Conservation (phyloP, 1,284 basidiomycete species). For the Austropuccinia psidii region DNA sequence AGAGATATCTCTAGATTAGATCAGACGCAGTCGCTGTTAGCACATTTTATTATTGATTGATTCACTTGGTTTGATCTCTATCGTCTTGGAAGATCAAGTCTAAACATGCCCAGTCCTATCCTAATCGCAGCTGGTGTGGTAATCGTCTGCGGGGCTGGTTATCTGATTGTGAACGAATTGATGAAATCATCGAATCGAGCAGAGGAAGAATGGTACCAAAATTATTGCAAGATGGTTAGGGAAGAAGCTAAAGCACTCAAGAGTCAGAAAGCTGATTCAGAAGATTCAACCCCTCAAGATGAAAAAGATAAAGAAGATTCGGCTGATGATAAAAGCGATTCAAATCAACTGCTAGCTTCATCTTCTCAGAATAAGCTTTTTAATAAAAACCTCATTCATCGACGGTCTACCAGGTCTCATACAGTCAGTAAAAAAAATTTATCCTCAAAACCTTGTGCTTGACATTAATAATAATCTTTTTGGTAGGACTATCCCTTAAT, state of each 20-base stretch:
- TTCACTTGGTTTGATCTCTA: no score
- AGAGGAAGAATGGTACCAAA: conserved; percentile 9
- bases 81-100: no score
- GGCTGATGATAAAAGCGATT: no score
- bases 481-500: conserved; percentile 2
- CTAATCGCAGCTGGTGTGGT: conserved; percentile 11
- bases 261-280: not conserved
- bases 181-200: not conserved
- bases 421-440: no score
- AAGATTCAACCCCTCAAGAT: not conserved
- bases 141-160: conserved; percentile 4
- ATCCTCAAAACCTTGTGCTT: not conserved
- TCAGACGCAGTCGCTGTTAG: no score
- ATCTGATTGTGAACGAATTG: not conserved
- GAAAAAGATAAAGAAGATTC: not conserved
- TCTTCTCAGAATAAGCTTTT: not conserved
- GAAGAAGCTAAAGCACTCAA: not conserved
- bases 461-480: not conserved
- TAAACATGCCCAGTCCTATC: conserved; percentile 4
- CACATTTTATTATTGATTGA: no score
- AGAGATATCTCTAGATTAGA: conserved; percentile 17
- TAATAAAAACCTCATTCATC: not conserved
- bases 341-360: not conserved
- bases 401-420: not conserved
- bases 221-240: conserved; percentile 1